Evolutionary conservation across 495 filamentous ascomycete genomes (phyloP).

Genomic region (Trichoderma asperelloides): DNA sequence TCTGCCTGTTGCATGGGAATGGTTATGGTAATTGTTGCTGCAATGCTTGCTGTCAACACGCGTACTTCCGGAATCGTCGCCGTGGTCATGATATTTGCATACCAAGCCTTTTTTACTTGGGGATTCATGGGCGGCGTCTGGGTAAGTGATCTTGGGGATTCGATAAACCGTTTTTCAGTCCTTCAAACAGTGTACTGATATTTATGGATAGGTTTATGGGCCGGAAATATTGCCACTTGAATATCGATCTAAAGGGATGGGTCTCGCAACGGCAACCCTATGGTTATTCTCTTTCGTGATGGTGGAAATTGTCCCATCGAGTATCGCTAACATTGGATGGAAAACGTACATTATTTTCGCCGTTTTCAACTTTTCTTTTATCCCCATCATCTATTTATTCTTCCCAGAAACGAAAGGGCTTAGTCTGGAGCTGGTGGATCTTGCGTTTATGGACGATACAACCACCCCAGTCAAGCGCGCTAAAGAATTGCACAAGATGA

Average conservation of each 20-base stretch:
- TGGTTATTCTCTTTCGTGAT: conserved; percentile 77
- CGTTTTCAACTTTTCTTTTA: conserved; percentile 56
- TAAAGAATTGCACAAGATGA: conserved; percentile 45
- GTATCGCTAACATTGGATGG: conserved; percentile 60
- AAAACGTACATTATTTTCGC: conserved; percentile 77
- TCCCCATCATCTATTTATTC: conserved; percentile 71
- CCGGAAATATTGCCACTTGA: background rate
- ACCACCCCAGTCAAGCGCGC: conserved; percentile 66
- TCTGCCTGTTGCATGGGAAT: conserved; percentile 61
- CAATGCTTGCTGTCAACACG: background rate
- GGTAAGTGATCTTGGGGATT: background rate
- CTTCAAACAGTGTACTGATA: background rate
- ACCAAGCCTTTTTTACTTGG: background rate
- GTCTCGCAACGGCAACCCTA: conserved; percentile 65
- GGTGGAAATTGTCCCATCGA: conserved; percentile 73
- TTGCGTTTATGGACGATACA: conserved; percentile 73
- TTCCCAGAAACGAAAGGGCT: conserved; percentile 48
- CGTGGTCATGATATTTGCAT: background rate
- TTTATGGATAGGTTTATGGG: background rate
- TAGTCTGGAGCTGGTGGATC: conserved; percentile 65
- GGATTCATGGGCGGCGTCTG: background rate
- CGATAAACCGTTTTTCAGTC: background rate
- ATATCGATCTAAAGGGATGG: conserved; percentile 17
- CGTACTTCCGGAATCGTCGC: background rate
- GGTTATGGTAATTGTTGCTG: conserved; percentile 41